A percentile compares a stretch with the other conserved stretches of the same genome.
Conservation (phyloP, 805 yeast genomes). For the Jamesozyma spencerorum region DNA sequence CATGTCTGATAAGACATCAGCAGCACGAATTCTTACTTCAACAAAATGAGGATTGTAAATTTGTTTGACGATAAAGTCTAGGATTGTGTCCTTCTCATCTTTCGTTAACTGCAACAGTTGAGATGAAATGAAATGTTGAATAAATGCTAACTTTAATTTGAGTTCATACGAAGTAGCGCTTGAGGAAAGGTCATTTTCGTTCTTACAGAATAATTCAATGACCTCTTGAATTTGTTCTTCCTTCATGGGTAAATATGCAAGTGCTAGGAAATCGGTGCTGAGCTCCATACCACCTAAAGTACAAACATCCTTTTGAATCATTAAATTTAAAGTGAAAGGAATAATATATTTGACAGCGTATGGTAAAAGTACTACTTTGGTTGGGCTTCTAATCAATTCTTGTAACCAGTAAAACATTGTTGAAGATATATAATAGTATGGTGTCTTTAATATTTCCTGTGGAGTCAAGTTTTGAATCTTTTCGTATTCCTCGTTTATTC, state of each 20-base stretch:
- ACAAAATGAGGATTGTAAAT: slow-evolving; percentile 55
- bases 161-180: slow-evolving; percentile 46
- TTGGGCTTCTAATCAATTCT: slow-evolving; percentile 44
- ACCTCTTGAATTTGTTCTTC: slow-evolving; percentile 9
- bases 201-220: not conserved
- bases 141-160: slow-evolving; percentile 57
- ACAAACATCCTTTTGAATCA: slow-evolving; percentile 73
- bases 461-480: slow-evolving; percentile 33
- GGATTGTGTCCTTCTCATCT: slow-evolving; percentile 40
- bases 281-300: slow-evolving; percentile 58
- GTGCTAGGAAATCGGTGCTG: slow-evolving; percentile 34
- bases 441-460: slow-evolving; percentile 50
- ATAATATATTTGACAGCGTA: slow-evolving; percentile 44
- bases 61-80: slow-evolving; percentile 40
- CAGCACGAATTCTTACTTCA: slow-evolving; percentile 69
- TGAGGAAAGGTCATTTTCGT: slow-evolving; percentile 10
- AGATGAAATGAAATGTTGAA: slow-evolving; percentile 63
- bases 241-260: slow-evolving; percentile 43
- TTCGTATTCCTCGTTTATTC: slow-evolving; percentile 35
- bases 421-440: slow-evolving; percentile 56
- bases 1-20: slow-evolving; percentile 70
- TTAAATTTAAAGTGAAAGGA: slow-evolving; percentile 60
- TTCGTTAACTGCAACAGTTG: slow-evolving; percentile 48
- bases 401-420: slow-evolving; percentile 56
- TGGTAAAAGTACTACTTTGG: slow-evolving; percentile 44